Conservation (phyloP, 306 rosid genomes). For the Hippophae gyantsensis region DNA sequence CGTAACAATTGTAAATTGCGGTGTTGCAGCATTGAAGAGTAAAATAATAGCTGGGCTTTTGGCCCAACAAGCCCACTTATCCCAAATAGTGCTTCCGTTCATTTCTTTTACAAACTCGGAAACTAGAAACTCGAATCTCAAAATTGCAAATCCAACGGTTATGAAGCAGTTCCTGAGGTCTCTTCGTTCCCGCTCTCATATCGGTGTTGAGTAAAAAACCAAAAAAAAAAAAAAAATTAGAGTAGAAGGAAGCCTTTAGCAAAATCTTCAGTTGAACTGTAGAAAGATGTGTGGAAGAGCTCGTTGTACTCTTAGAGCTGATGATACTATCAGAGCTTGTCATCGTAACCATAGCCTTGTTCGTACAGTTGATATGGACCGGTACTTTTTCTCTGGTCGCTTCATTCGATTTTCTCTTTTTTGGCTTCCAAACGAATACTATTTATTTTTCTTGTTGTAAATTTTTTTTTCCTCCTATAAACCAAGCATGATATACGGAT, state of each 20-base stretch:
- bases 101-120: neutral
- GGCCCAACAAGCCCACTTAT: neutral
- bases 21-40: neutral
- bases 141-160: slow-evolving; percentile 10
- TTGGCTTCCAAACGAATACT: neutral
- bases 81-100: neutral
- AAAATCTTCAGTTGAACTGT: too few relatives aligned
- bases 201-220: neutral
- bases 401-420: neutral
- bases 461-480: too few relatives aligned
- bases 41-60: neutral
- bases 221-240: too few relatives aligned
- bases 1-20: neutral
- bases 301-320: slow-evolving; percentile 55
- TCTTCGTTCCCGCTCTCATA: slow-evolving; percentile 29
- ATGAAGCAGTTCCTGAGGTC: neutral
- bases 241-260: neutral
- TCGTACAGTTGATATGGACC: slow-evolving; percentile 47
- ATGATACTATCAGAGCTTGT: slow-evolving; percentile 64
- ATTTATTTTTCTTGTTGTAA: neutral
- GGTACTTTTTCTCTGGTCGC: slow-evolving; percentile 21
- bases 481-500: too few relatives aligned
- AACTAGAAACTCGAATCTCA: neutral
- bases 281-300: slow-evolving; percentile 69
- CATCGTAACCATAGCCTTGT: slow-evolving; percentile 29